These are phyloP conservation scores for Guyanaporus albipodus DNA, from an alignment of 768 basidiomycete species.

Conservation along the genomic window DNA sequence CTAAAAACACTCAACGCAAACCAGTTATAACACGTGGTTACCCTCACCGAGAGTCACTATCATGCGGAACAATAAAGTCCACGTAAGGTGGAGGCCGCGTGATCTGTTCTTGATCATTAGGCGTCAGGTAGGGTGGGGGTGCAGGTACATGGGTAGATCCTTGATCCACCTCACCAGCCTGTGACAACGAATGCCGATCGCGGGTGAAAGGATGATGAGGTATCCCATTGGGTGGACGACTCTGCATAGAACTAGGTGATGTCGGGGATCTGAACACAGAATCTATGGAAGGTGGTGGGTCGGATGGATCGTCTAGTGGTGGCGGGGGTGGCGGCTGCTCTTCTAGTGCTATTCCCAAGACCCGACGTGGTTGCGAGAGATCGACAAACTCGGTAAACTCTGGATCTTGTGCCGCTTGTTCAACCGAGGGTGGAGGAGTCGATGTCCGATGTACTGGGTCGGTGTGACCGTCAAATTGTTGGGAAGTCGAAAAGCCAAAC, in stretches of 20 bases:
- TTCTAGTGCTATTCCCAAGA: slow-evolving; percentile 56
- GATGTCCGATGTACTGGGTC: slow-evolving; percentile 59
- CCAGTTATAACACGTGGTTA: background rate
- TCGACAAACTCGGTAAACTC: slow-evolving; percentile 65
- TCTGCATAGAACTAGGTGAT: slow-evolving; percentile 17
- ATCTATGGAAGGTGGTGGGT: slow-evolving; percentile 86
- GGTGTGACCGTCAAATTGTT: slow-evolving; percentile 81
- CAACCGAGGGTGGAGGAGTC: slow-evolving; percentile 74
- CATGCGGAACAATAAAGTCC: slow-evolving; percentile 37
- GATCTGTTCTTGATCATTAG: slow-evolving; percentile 49
- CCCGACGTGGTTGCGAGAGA: slow-evolving; percentile 53
- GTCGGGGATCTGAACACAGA: slow-evolving; percentile 56
- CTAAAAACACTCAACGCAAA: too few relatives aligned
- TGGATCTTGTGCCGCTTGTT: slow-evolving; percentile 68
- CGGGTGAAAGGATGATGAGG: slow-evolving; percentile 28
- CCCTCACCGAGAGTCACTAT: slow-evolving; percentile 11
- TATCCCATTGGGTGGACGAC: slow-evolving; percentile 29
- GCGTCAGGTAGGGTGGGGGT: slow-evolving; percentile 74
- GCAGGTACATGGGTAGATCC: slow-evolving; percentile 51
- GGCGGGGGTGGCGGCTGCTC: slow-evolving; percentile 68
- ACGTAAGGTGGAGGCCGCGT: slow-evolving; percentile 61
- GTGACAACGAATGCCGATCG: slow-evolving; percentile 31
- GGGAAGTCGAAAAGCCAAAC: slow-evolving; percentile 67
- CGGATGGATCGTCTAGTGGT: slow-evolving; percentile 81
- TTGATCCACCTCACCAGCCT: slow-evolving; percentile 32